Evolutionary conservation across 441 rosid genomes (phyloP), one percentile per base, ranked within the genome.

Genomic region (Capsella rubella): DNA sequence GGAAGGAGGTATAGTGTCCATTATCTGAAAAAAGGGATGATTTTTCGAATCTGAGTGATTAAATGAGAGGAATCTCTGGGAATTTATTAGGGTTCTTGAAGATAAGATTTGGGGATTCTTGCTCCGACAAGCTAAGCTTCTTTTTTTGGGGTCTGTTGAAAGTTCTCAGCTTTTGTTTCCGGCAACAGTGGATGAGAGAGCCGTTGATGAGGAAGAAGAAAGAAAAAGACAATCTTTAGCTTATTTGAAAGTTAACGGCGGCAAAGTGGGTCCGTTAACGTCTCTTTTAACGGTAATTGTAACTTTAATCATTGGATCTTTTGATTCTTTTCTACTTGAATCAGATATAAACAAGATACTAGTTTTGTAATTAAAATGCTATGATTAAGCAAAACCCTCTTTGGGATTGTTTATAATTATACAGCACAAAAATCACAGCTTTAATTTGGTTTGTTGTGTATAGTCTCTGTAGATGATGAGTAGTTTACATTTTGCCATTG

Each of bases 1-100:
- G 14, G 86, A 75, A 56, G 83, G 80, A 9, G 84, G 82, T 4
- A 80, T 79, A 4, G 85, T 79, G 54, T 87, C 95, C 95, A 93
- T 93, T 74, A 1, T 62, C 31, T 39, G 5, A 9, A 45, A 13
- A 32, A 64, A 46, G 42, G 47, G 27, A 4, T 13, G 0, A 32
- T 46, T 2, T 27, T 60, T 47, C 53, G 67, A 71, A 77, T 71
- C 63, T 51, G 66, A 53, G 57, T 49, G 43, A 34, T 13, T 40
- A 71, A 57, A 46, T 28, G 70, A 51, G 73, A 52, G 68, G 72
- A 77, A 74, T 81, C 78, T 15, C 5, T 21, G 40, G 11, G 71
- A 54, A 47, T 67, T 77, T 74, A 46, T 60, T 63, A 32, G 63
- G 69, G 64, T 67, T 64, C 34, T 67, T 16, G 9, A 75, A 49